These are phyloP conservation scores for Lecanicillium sp. DNA, from an alignment of 2,329 filamentous ascomycete genomes.

Conservation along the genomic window DNA sequence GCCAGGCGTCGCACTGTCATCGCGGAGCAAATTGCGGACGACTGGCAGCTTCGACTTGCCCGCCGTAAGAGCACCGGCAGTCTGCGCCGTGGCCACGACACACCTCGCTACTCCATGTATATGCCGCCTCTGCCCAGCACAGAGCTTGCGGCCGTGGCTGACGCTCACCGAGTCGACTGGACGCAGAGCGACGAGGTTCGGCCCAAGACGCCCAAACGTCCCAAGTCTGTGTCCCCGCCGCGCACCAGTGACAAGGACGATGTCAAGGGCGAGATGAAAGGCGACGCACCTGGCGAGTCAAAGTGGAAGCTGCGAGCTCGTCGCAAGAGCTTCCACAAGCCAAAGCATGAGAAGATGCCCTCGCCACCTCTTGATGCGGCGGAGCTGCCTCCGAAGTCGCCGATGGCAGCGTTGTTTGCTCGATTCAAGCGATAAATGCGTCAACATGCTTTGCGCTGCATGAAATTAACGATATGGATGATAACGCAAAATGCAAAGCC, in stretches of 20 bases:
- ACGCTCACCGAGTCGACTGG: slow-evolving; percentile 49
- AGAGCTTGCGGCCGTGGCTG: slow-evolving; percentile 20
- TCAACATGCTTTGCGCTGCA: too few species aligned
- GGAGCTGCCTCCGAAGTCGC: slow-evolving; percentile 25
- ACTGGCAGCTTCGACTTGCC: slow-evolving; percentile 16
- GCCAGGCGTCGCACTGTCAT: not conserved
- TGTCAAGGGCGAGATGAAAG: too few species aligned
- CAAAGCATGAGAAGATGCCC: slow-evolving; percentile 22
- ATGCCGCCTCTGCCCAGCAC: slow-evolving; percentile 4
- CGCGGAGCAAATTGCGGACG: slow-evolving; percentile 5
- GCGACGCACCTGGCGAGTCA: too few species aligned
- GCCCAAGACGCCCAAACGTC: slow-evolving; percentile 10
- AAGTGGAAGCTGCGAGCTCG: slow-evolving; percentile 43
- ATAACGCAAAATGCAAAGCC: slow-evolving; percentile 8
- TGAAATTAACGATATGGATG: slow-evolving; percentile 9
- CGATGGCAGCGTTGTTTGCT: slow-evolving; percentile 35
- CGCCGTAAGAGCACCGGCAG: slow-evolving; percentile 35
- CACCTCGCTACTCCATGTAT: slow-evolving; percentile 13
- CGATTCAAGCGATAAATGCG: slow-evolving; percentile 39
- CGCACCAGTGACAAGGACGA: too few species aligned
- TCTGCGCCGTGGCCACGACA: slow-evolving; percentile 20
- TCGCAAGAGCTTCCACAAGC: slow-evolving; percentile 30
- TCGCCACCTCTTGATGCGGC: slow-evolving; percentile 7
- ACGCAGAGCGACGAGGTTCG: slow-evolving; percentile 51
- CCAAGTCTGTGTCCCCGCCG: slow-evolving; percentile 3